phyloP scores from a whole-genome alignment of 441 rosid genomes.

The Macaranga tanarius region DNA sequence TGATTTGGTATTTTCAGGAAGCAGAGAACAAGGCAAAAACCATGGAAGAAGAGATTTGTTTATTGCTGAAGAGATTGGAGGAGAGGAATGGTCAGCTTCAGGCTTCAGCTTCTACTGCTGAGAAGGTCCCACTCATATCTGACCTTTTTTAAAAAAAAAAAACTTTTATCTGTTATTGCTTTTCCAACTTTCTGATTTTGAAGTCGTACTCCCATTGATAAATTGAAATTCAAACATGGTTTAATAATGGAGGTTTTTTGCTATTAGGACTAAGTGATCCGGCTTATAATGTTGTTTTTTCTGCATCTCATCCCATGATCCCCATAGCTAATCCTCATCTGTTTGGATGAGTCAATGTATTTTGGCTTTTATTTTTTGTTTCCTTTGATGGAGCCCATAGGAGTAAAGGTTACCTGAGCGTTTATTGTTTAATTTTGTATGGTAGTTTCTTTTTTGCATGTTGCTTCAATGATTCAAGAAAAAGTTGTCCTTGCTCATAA shows the following conservation, averaged over 20 bases:
- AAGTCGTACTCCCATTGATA: slow-evolving; percentile 12
- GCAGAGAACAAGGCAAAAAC: slow-evolving; percentile 67
- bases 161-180: neutral
- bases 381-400: slow-evolving; percentile 38
- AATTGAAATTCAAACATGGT: slow-evolving; percentile 21
- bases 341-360: slow-evolving; percentile 20
- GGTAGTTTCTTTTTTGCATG: slow-evolving; percentile 10
- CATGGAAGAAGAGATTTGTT: slow-evolving; percentile 59
- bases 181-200: neutral
- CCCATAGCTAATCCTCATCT: slow-evolving; percentile 16
- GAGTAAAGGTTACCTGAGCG: slow-evolving; percentile 21
- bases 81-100: slow-evolving; percentile 64
- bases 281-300: slow-evolving; percentile 13
- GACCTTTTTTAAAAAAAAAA: neutral
- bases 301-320: slow-evolving; percentile 9
- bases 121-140: slow-evolving; percentile 51
- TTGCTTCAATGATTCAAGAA: slow-evolving; percentile 21
- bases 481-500: slow-evolving; percentile 10
- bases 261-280: slow-evolving; percentile 15
- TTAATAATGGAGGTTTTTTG: slow-evolving; percentile 11
- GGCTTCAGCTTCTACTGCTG: slow-evolving; percentile 62
- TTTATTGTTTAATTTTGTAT: slow-evolving; percentile 1
- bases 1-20: slow-evolving; percentile 44
- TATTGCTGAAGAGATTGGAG: slow-evolving; percentile 53
- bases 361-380: slow-evolving; percentile 34